These are phyloP conservation scores for Arabidopsis thaliana DNA, from an alignment of 345 rosid genomes.

Conservation along the genomic window DNA sequence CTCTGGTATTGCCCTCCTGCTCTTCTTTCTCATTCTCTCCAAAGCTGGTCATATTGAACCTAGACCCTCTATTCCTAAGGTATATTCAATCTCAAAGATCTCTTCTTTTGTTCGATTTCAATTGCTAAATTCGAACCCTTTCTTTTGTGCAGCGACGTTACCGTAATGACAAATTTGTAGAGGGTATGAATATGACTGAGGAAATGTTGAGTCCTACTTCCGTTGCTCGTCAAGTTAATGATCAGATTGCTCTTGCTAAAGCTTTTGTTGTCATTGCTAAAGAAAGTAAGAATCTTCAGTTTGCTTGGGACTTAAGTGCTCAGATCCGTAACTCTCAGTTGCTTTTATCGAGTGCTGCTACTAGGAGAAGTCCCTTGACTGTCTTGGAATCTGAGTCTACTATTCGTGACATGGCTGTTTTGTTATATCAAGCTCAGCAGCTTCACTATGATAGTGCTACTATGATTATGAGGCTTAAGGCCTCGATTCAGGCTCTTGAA, in stretches of 20 bases:
- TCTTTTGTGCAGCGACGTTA: constrained; percentile 52
- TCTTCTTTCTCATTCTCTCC: constrained; percentile 63
- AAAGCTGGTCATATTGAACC: constrained; percentile 68
- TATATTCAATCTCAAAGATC: background rate
- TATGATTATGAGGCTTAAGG: constrained; percentile 92
- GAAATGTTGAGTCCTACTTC: constrained; percentile 83
- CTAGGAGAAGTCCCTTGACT: constrained; percentile 72
- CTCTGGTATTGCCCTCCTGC: constrained; percentile 57
- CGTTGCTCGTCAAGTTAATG: constrained; percentile 79
- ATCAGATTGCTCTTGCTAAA: constrained; percentile 92
- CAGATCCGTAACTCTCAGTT: constrained; percentile 88
- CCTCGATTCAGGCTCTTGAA: constrained; percentile 78
- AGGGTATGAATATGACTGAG: constrained; percentile 77
- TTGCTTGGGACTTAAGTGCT: constrained; percentile 96
- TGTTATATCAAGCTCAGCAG: constrained; percentile 89
- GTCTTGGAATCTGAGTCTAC: constrained; percentile 74
- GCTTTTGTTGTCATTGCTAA: constrained; percentile 90
- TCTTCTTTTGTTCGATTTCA: background rate
- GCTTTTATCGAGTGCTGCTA: constrained; percentile 79
- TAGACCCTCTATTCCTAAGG: constrained; percentile 58
- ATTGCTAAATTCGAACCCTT: background rate
- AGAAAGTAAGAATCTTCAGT: constrained; percentile 91
- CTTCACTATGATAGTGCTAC: constrained; percentile 91
- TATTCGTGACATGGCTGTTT: constrained; percentile 79
- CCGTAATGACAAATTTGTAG: constrained; percentile 58